Conservation (phyloP, 805 yeast species). For the Ogataea wickerhamii region DNA sequence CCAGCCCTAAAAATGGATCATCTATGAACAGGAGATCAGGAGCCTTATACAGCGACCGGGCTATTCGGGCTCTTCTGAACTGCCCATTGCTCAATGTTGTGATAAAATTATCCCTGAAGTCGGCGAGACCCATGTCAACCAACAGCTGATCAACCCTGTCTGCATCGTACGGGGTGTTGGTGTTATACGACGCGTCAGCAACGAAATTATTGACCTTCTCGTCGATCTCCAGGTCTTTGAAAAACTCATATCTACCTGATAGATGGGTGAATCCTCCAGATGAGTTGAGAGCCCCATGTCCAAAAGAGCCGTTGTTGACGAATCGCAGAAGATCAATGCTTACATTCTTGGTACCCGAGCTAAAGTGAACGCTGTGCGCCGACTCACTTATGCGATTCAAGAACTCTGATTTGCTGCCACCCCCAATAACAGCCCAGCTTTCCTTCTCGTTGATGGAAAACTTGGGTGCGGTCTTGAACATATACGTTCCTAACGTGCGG, state of each 20-base stretch:
- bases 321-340: conserved; percentile 39
- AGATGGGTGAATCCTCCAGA: conserved; percentile 60
- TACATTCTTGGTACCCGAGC: conserved; percentile 22
- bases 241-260: conserved; percentile 85
- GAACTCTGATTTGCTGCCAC: conserved; percentile 47
- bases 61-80: conserved; percentile 84
- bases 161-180: conserved; percentile 34
- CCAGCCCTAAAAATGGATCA: conserved; percentile 91
- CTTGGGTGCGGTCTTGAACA: conserved; percentile 40
- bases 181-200: conserved; percentile 50
- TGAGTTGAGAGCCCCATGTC: conserved; percentile 35
- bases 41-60: conserved; percentile 59
- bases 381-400: conserved; percentile 23
- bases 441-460: conserved; percentile 38
- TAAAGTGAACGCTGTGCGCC: neutral
- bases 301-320: conserved; percentile 34
- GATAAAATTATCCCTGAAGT: conserved; percentile 68
- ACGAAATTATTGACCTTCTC: conserved; percentile 61
- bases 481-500: conserved; percentile 1
- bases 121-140: conserved; percentile 48
- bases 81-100: conserved; percentile 93
- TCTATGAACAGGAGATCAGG: conserved; percentile 74
- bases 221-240: conserved; percentile 74
- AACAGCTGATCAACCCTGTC: conserved; percentile 42
- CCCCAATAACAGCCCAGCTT: conserved; percentile 55